Conservation (phyloP, 768 basidiomycete species). For the Auriscalpium orientale region DNA sequence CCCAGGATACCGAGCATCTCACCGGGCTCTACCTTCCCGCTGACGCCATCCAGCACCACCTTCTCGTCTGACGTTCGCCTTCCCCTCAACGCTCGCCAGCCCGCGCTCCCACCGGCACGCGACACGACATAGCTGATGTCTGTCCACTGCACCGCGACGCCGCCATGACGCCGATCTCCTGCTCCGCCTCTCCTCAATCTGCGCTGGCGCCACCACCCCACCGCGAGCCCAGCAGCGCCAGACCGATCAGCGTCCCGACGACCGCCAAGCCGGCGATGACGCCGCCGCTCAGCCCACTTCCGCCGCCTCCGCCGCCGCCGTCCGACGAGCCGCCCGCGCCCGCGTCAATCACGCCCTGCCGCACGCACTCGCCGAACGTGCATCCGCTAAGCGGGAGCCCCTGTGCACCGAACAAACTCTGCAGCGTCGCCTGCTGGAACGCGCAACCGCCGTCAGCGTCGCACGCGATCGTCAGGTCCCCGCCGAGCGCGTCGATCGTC, state of each 20-base stretch:
- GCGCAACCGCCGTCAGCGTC: slow-evolving; percentile 46
- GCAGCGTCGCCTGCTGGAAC: slow-evolving; percentile 72
- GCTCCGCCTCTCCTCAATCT: slow-evolving; percentile 43
- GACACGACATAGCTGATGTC: slow-evolving; percentile 61
- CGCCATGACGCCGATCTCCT: slow-evolving; percentile 23
- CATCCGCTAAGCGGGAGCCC: slow-evolving; percentile 75
- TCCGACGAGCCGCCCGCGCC: slow-evolving; percentile 26
- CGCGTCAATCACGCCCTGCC: slow-evolving; percentile 68
- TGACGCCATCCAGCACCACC: slow-evolving; percentile 61
- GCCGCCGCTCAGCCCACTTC: slow-evolving; percentile 57
- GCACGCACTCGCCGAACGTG: slow-evolving; percentile 82
- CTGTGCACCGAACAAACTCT: slow-evolving; percentile 58
- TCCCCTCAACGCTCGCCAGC: too few species aligned
- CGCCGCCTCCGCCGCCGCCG: slow-evolving; percentile 16
- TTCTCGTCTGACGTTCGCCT: slow-evolving; percentile 34
- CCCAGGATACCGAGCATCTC: slow-evolving; percentile 90
- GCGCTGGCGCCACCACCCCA: slow-evolving; percentile 57
- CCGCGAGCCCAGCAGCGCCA: slow-evolving; percentile 51
- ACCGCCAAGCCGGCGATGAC: slow-evolving; percentile 90
- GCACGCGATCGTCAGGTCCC: slow-evolving; percentile 65
- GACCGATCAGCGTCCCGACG: slow-evolving; percentile 56
- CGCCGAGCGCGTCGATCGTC: slow-evolving; percentile 59
- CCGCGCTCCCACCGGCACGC: slow-evolving; percentile 3
- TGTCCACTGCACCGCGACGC: slow-evolving; percentile 60
- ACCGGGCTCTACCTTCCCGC: slow-evolving; percentile 67